These are phyloP conservation scores for Dacryopinax primogenitus DNA, from an alignment of 768 basidiomycete genomes.

Conservation along the genomic window DNA sequence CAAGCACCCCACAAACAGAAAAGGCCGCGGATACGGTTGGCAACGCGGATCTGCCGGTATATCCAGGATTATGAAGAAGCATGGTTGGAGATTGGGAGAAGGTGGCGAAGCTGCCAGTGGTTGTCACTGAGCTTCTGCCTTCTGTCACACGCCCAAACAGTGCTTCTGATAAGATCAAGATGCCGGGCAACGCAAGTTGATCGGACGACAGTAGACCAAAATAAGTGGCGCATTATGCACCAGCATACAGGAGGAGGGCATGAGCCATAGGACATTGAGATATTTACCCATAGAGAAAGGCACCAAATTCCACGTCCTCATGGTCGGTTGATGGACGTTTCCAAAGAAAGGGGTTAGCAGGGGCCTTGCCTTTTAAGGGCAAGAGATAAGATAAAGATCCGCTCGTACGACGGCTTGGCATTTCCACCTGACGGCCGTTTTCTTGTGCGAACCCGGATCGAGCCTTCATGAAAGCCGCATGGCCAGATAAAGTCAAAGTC, in stretches of 20 bases:
- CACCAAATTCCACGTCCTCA: neutral
- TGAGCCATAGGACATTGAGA: neutral
- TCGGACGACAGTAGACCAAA: no score
- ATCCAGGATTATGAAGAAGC: neutral
- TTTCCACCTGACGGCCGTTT: no score
- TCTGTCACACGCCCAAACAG: neutral
- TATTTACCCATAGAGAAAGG: neutral
- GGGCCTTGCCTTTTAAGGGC: neutral
- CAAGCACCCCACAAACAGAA: neutral
- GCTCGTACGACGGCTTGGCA: no score
- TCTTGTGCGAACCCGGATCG: no score
- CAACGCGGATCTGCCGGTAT: neutral
- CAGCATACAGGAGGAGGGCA: neutral
- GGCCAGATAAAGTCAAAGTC: no score
- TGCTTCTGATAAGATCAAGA: neutral
- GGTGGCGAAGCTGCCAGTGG: neutral
- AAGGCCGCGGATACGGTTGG: neutral
- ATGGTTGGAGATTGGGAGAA: neutral
- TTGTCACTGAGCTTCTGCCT: neutral
- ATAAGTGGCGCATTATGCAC: no score
- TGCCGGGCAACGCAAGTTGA: no score
- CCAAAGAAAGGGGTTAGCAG: neutral
- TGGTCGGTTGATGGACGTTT: neutral
- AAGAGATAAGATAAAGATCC: neutral
- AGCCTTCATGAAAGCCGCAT: no score